Base-by-base conservation (phyloP, 163 green algal species). In the Scenedesmus sp. region DNA sequence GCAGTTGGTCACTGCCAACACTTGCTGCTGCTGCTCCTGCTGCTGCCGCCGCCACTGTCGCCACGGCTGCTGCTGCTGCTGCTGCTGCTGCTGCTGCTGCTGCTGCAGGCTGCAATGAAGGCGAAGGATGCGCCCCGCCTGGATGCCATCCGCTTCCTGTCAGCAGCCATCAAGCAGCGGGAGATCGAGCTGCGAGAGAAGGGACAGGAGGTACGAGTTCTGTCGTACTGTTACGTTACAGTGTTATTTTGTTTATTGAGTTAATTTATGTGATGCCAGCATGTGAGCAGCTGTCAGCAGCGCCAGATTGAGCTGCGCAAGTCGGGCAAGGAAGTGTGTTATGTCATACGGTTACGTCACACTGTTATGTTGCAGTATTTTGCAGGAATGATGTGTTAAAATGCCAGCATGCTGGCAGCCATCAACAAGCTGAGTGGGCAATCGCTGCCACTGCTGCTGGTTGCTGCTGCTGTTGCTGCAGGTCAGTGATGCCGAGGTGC, bases 151-250 rank as follows among this genome's bases (percentile, higher is more conserved):
- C 90, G 93, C 64, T 95, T 95, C 76, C 84, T 95, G 16, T 92
- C 83, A 23, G 93, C 93, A 34, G 93, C 93, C 81, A 90, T 95
- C 74, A 95, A 95, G 92, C 76, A 92, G 55, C 84, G 90, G 0
- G 93, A 95, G 88, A 95, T 95, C 54, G 93, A 95, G 84, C 79
- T 95, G 89, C 64, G 93, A 20, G 92, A 94, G 84, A 56, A 23
- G 23, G 86, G 86, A 1, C 88, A 87, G 3, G 26, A 84, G 26
- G 66, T 95, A 52, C 7, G 20, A 10, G 13, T 16, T 23, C 82
- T 52, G 54, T 9, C 5, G 10, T 70, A 18, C n/a, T 82, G 74
- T 18, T 15, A n/a, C n/a, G 20, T 18, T 12, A 4, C 5, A 55
- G 34, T 46, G 34, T 46, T 46, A 46, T 12, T 70, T 12, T 70